Percentiles rank a stretch among this genome's conserved stretches.
Conservation (phyloP, 768 basidiomycete species). For the Auricularia heimuer region DNA sequence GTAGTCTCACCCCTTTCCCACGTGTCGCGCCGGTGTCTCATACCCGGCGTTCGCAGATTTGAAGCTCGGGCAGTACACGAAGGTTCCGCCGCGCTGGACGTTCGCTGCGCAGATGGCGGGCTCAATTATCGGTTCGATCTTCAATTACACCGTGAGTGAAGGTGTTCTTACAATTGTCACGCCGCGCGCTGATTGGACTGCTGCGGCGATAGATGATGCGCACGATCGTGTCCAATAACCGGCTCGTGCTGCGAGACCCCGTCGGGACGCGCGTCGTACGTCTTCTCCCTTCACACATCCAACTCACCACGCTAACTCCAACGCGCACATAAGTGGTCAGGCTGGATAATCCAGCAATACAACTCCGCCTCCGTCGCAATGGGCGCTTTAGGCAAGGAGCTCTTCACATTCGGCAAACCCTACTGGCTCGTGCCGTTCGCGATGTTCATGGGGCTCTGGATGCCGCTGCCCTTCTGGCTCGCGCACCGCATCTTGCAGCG, state of each 20-base stretch:
- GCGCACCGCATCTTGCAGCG: constrained; percentile 25
- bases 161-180: constrained; percentile 7
- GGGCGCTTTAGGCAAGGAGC: constrained; percentile 43
- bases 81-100: constrained; percentile 40
- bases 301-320: neutral
- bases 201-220: constrained; percentile 31
- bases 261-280: constrained; percentile 38
- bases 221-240: constrained; percentile 36
- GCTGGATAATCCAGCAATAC: constrained; percentile 43
- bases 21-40: too few relatives aligned
- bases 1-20: constrained; percentile 11
- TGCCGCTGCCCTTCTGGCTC: constrained; percentile 42
- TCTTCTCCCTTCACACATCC: neutral
- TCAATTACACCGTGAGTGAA: constrained; percentile 37
- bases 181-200: neutral
- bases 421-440: constrained; percentile 39
- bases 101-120: constrained; percentile 42
- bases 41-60: constrained; percentile 22
- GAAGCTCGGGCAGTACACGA: constrained; percentile 46
- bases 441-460: constrained; percentile 41
- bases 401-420: constrained; percentile 38
- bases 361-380: constrained; percentile 48
- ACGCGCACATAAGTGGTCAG: constrained; percentile 23
- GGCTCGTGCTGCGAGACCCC: constrained; percentile 37
- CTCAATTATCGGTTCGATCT: constrained; percentile 41